Conservation (phyloP, 768 basidiomycete genomes). For the Lepiota brunneoincarnata region DNA sequence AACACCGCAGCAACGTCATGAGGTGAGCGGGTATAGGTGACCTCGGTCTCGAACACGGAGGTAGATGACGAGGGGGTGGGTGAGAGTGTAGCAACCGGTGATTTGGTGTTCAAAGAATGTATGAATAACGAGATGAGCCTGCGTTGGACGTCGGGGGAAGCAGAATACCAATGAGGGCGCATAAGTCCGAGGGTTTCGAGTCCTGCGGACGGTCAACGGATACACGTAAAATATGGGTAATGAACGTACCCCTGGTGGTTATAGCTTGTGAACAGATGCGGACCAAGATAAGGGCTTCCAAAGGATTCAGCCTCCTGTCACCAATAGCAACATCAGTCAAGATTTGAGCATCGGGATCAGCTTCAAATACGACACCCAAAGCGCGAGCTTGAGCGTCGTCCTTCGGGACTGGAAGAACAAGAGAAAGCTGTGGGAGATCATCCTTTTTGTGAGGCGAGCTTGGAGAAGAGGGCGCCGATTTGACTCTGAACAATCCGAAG, state of each 20-base stretch:
- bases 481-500: slow-evolving; percentile 51
- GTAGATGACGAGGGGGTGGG: slow-evolving; percentile 40
- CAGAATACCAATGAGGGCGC: slow-evolving; percentile 82
- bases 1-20: slow-evolving; percentile 80
- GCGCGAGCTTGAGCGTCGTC: slow-evolving; percentile 43
- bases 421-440: slow-evolving; percentile 54
- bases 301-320: slow-evolving; percentile 54
- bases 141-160: slow-evolving; percentile 67
- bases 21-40: slow-evolving; percentile 61
- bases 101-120: slow-evolving; percentile 53
- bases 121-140: slow-evolving; percentile 71
- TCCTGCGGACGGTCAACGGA: slow-evolving; percentile 38
- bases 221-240: slow-evolving; percentile 12
- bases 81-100: slow-evolving; percentile 46
- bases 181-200: slow-evolving; percentile 80
- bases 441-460: slow-evolving; percentile 32
- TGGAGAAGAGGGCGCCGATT: slow-evolving; percentile 37
- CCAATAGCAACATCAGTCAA: slow-evolving; percentile 56
- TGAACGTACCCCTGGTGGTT: slow-evolving; percentile 52
- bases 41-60: slow-evolving; percentile 61
- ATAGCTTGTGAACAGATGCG: slow-evolving; percentile 70
- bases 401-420: slow-evolving; percentile 56
- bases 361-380: slow-evolving; percentile 59
- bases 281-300: slow-evolving; percentile 62
- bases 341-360: slow-evolving; percentile 46